Evolutionary conservation across 208 protist species (phyloP).

Genomic region (Acanthamoeba polyphaga): DNA sequence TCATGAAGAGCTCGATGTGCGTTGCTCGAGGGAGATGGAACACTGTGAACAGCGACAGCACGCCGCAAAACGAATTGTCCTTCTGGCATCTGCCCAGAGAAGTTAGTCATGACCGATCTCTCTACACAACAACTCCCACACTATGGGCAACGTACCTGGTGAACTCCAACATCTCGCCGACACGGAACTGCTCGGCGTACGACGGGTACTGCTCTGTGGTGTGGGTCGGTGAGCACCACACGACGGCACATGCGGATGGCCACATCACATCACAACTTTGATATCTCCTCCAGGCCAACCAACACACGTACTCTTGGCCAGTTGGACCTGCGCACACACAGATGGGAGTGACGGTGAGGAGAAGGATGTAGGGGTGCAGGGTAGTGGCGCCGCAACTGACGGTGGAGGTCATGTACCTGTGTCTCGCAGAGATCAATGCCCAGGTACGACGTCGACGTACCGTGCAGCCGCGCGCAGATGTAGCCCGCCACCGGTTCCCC

Average conservation of each 20-base stretch:
- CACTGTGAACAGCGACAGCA: slow-evolving; percentile 52
- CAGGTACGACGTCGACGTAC: slow-evolving; percentile 32
- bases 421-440: slow-evolving; percentile 61
- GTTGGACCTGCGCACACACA: background rate
- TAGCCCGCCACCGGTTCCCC: slow-evolving; percentile 23
- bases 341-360: background rate
- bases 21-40: slow-evolving; percentile 48
- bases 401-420: background rate
- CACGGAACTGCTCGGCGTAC: slow-evolving; percentile 42
- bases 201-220: slow-evolving; percentile 24
- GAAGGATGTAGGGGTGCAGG: background rate
- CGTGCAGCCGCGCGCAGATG: slow-evolving; percentile 2
- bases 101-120: background rate
- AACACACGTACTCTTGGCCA: slow-evolving; percentile 9
- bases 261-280: background rate
- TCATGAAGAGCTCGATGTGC: slow-evolving; percentile 67
- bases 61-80: slow-evolving; percentile 63
- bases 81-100: slow-evolving; percentile 1
- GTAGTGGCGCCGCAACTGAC: background rate
- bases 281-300: background rate
- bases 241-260: background rate
- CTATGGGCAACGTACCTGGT: background rate
- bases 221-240: too few relatives aligned
- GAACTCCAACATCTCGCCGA: slow-evolving; percentile 74
- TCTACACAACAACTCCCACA: background rate